These are phyloP conservation scores for Leccinum longicurvipes DNA, from an alignment of 768 basidiomycete genomes.

Conservation along the genomic window DNA sequence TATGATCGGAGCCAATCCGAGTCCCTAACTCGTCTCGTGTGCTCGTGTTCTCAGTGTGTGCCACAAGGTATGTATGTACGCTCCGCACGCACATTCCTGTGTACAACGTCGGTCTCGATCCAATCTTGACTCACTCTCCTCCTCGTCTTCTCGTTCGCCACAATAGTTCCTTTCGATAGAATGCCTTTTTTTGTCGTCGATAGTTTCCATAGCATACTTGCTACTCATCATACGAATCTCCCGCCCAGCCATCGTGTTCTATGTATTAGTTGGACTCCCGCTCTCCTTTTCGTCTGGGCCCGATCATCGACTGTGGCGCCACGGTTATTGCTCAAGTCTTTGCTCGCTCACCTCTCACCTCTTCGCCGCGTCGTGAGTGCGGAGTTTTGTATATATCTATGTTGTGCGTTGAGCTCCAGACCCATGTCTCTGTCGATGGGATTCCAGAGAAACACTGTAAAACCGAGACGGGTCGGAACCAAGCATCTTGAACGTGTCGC, in stretches of 20 bases:
- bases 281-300: no score
- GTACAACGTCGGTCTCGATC: background rate
- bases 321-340: no score
- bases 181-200: background rate
- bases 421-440: background rate
- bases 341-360: no score
- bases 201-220: no score
- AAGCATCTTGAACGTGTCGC: background rate
- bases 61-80: background rate
- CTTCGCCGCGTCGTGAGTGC: no score
- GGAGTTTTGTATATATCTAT: background rate
- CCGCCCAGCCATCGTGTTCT: no score
- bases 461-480: background rate
- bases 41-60: background rate
- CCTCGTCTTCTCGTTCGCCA: background rate
- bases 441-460: background rate
- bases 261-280: no score
- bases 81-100: background rate
- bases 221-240: no score
- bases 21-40: background rate
- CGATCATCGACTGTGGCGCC: no score
- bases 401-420: background rate
- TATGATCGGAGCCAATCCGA: background rate
- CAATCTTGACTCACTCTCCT: background rate
- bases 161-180: no score